These are phyloP conservation scores for Aspergillus puulaauensis DNA, from an alignment of 2,329 filamentous ascomycete genomes.

Conservation along the genomic window DNA sequence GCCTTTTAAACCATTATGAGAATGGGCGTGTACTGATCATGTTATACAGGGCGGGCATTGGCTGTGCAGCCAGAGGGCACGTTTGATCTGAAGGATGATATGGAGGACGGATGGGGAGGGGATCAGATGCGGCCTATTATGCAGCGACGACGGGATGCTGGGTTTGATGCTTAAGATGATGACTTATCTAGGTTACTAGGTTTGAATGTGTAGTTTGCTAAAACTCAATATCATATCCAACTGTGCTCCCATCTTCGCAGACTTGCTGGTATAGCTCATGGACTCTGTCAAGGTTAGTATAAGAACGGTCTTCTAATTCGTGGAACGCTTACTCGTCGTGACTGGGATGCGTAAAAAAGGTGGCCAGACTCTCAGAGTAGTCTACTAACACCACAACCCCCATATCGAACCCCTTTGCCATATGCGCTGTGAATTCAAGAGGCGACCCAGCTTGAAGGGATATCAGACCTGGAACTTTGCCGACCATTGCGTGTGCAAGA, in stretches of 20 bases:
- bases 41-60: neutral
- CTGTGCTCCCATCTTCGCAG: neutral
- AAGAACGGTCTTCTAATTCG: neutral
- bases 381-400: neutral
- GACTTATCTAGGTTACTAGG: too few species aligned
- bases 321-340: neutral
- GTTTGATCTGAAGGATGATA: neutral
- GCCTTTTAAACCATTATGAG: neutral
- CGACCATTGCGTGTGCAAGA: neutral
- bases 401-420: conserved; percentile 1
- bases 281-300: neutral
- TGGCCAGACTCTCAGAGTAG: neutral
- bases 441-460: neutral
- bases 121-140: neutral
- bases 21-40: neutral
- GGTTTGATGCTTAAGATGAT: neutral
- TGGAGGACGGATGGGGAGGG: neutral
- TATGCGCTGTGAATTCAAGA: neutral
- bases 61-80: neutral
- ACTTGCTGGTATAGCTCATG: neutral
- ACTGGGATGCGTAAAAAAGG: neutral
- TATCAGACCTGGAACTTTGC: neutral
- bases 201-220: neutral
- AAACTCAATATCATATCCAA: conserved; percentile 1
- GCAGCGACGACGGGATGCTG: neutral